Evolutionary conservation across 441 rosid species (phyloP), one percentile per base, ranked within the genome.

Genomic region (Viola pubescens): DNA sequence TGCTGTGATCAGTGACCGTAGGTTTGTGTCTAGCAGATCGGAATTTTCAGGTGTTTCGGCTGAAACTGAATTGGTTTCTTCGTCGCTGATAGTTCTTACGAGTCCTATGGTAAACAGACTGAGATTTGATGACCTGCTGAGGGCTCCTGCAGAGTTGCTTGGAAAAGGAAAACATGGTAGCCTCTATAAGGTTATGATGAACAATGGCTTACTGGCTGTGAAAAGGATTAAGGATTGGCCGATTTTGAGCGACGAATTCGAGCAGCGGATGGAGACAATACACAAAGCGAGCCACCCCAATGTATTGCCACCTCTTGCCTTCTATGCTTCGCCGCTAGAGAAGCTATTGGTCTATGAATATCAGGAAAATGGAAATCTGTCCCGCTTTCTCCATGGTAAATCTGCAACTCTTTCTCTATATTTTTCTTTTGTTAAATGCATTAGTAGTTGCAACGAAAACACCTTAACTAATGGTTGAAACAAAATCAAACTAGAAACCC

Each of bases 171-270:
- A 74, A 49, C 75, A 79, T 5, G 63, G 83, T 40, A 82, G 78
- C 61, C 77, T 85, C 9, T 82, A 81, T 49, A 81, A 73, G 67
- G 84, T 82, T 51, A 58, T 63, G 2, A 71, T 74, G 10, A 76
- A 74, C 39, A 73, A 73, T 8, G 78, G 86, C 37, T 53, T 14
- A 2, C 63, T 82, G 26, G 84, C 74, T 13, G 86, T 85, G n/a
- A 82, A 85, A 70, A 77, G 91, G 78, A 74, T 85, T 56, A 85
- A 82, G 56, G 76, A 77, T 50, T 82, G 91, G 91, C 64, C 37
- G n/a, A 77, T 81, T 43, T 70, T 81, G 19, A 37, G 60, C 5
- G 59, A 53, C 42, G 82, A 77, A 5, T 81, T 82, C 54, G 76
- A 74, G 72, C 71, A 59, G 56, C 77, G 79, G 67, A 85, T 85